A percentile compares a stretch with the other conserved stretches of the same genome.
Evolutionary conservation across 2,329 filamentous ascomycete genomes (phyloP).

Genomic region (Claviceps sp.): DNA sequence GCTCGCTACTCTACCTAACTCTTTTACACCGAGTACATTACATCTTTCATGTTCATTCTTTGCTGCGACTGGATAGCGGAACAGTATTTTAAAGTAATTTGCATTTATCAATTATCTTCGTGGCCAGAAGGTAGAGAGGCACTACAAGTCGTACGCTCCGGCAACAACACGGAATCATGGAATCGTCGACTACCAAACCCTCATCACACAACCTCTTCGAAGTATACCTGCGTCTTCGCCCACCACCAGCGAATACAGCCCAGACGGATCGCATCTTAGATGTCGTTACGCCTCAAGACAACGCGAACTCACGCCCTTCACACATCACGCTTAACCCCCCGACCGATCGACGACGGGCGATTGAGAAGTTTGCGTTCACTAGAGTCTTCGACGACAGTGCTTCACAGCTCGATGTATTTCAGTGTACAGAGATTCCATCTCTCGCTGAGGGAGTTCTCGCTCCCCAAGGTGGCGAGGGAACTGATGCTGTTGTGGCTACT

Average conservation of each 20-base stretch:
- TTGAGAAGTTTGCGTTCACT: conserved; percentile 92
- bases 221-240: conserved; percentile 76
- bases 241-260: conserved; percentile 36
- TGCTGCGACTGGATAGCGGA: not conserved
- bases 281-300: conserved; percentile 48
- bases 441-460: conserved; percentile 74
- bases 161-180: conserved; percentile 19
- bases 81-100: not conserved
- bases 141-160: not conserved
- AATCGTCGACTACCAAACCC: conserved; percentile 13
- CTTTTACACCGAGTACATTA: not conserved
- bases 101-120: not conserved
- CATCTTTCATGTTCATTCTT: not conserved
- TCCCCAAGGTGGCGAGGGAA: conserved; percentile 57
- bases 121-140: not conserved
- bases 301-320: conserved; percentile 32
- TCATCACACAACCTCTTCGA: conserved; percentile 57
- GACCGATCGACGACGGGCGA: conserved; percentile 71
- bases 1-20: not conserved
- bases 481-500: conserved; percentile 82
- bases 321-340: conserved; percentile 71
- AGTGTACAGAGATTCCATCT: conserved; percentile 59
- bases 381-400: conserved; percentile 82
- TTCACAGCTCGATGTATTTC: conserved; percentile 75
- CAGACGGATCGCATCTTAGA: conserved; percentile 58